These are phyloP conservation scores for Backusella mclennaniae DNA, from an alignment of 192 early-diverging fungal species.

Conservation along the genomic window DNA sequence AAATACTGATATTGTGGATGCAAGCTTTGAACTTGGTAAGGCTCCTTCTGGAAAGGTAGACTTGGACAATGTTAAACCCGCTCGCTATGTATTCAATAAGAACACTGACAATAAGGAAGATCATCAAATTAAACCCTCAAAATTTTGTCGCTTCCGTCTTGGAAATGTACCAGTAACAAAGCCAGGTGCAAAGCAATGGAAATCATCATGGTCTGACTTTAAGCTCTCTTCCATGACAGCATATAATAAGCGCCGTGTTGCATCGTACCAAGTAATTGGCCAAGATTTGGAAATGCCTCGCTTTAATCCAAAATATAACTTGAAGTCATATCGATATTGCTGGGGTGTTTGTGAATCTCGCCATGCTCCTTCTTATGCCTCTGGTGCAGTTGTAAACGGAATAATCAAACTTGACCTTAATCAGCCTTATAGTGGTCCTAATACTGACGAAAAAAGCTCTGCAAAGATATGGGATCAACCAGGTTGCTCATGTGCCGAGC, in stretches of 20 bases:
- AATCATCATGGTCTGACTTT: neutral
- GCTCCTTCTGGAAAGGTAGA: slow-evolving; percentile 8
- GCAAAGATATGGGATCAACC: slow-evolving; percentile 35
- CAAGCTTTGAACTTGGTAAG: slow-evolving; percentile 36
- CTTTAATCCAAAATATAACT: slow-evolving; percentile 29
- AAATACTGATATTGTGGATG: slow-evolving; percentile 39
- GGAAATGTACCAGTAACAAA: slow-evolving; percentile 21
- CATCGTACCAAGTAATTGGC: slow-evolving; percentile 28
- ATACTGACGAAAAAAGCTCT: slow-evolving; percentile 16
- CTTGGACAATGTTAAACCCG: slow-evolving; percentile 20
- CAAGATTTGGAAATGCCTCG: slow-evolving; percentile 38
- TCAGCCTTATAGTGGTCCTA: neutral
- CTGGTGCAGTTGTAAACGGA: slow-evolving; percentile 35
- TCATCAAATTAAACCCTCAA: slow-evolving; percentile 25
- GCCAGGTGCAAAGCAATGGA: neutral
- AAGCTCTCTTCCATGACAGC: neutral
- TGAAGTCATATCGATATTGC: slow-evolving; percentile 28
- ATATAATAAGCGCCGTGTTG: slow-evolving; percentile 26
- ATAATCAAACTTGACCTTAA: slow-evolving; percentile 37
- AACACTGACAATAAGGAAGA: slow-evolving; percentile 18
- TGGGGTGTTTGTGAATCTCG: slow-evolving; percentile 38
- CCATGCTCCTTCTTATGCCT: slow-evolving; percentile 28
- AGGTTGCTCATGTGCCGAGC: slow-evolving; percentile 36
- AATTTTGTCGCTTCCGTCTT: slow-evolving; percentile 34
- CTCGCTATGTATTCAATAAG: slow-evolving; percentile 21